Evolutionary conservation across 192 early-diverging fungal genomes (phyloP).

Genomic region (Neocallimastix lanati): DNA sequence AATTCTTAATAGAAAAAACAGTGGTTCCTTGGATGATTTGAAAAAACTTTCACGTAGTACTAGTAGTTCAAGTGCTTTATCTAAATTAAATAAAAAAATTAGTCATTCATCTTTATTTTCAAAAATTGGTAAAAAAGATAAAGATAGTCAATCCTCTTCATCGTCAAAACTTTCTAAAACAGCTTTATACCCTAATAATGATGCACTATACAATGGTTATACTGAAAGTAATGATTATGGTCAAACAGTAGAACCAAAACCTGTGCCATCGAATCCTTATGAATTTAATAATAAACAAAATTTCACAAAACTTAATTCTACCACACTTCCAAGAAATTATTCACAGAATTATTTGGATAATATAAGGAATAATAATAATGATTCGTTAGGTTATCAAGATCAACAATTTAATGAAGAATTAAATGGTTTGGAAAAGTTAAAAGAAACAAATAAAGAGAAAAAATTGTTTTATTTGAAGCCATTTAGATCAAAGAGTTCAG

Average conservation of each 20-base stretch:
- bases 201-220: too few relatives aligned
- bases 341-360: too few relatives aligned
- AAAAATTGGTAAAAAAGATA: not conserved
- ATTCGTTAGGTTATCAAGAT: too few relatives aligned
- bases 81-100: not conserved
- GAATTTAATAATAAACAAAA: too few relatives aligned
- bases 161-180: not conserved
- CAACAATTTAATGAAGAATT: too few relatives aligned
- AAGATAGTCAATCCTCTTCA: not conserved
- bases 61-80: not conserved
- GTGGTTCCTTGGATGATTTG: not conserved
- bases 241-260: too few relatives aligned
- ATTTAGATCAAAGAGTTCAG: not conserved
- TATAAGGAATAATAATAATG: not conserved
- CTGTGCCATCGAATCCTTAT: too few relatives aligned
- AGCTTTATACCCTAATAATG: not conserved
- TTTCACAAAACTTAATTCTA: too few relatives aligned
- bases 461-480: not conserved
- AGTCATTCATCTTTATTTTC: not conserved
- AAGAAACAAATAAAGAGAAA: not conserved
- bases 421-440: not conserved
- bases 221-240: too few relatives aligned
- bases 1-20: not conserved
- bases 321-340: too few relatives aligned
- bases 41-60: not conserved